Base-by-base conservation (phyloP, 139 green algal species). In the Pseudopediastrum boryanum region DNA sequence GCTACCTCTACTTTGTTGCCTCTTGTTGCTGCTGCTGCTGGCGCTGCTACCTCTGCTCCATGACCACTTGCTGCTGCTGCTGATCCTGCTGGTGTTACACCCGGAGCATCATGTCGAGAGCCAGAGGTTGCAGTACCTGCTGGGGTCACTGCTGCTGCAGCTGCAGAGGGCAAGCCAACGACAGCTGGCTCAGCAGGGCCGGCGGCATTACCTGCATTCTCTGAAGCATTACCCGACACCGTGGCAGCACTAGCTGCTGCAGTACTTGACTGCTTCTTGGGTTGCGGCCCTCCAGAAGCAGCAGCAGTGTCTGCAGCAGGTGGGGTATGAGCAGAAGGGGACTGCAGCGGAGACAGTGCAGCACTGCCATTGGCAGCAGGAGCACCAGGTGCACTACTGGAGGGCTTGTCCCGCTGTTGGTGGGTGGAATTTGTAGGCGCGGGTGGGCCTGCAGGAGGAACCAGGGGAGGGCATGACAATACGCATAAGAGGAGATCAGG, bases 221-320 rank as follows among this genome's bases (percentile, higher is more conserved):
- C n/a, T n/a, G n/a, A n/a, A n/a, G n/a, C n/a, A n/a, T n/a, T n/a
- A n/a, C n/a, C n/a, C n/a, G n/a, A n/a, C n/a, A n/a, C n/a, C n/a
- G n/a, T n/a, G n/a, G n/a, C n/a, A n/a, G n/a, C 1, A 42, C 27
- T 43, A 36, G n/a, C 43, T 35, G 6, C 21, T 50, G 56, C 23
- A 66, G 56, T 66, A 29, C 56, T 66, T 69, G 61, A 69, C 61
- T 69, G 23, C n/a, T n/a, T n/a, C n/a, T n/a, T n/a, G n/a, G n/a
- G n/a, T n/a, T n/a, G n/a, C n/a, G n/a, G n/a, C n/a, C n/a, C n/a
- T n/a, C n/a, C n/a, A n/a, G n/a, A n/a, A n/a, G n/a, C n/a, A n/a
- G n/a, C n/a, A n/a, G n/a, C 1, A 42, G 27, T 43, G 61, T 13
- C 43, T 35, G 6, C 21, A 69, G 56, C 23, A 66, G 56, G 35